A percentile compares a stretch with the other conserved stretches of the same genome.
These are phyloP conservation scores for Citrus glauca DNA, from an alignment of 345 rosid genomes.

Conservation along the genomic window DNA sequence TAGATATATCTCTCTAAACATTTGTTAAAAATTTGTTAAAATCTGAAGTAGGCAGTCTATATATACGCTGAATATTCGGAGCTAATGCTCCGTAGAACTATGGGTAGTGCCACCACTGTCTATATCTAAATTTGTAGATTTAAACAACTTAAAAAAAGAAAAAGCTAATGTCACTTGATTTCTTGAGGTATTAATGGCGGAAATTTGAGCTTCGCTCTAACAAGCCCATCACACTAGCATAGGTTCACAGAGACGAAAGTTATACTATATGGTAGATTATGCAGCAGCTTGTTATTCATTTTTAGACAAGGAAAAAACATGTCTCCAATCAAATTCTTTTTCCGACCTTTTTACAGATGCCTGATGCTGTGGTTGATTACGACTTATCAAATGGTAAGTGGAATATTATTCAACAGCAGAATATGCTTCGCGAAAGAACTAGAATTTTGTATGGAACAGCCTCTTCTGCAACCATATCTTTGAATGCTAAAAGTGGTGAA, in stretches of 20 bases:
- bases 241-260: slow-evolving; percentile 1
- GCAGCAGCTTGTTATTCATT: background rate
- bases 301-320: background rate
- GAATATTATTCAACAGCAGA: slow-evolving; percentile 91
- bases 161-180: background rate
- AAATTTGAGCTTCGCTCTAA: background rate
- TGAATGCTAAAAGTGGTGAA: slow-evolving; percentile 26
- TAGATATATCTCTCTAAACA: no score
- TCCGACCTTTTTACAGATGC: slow-evolving; percentile 54
- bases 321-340: background rate
- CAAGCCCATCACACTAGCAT: slow-evolving; percentile 4
- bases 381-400: slow-evolving; percentile 77
- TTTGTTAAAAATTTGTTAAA: no score
- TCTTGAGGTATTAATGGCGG: slow-evolving; percentile 2
- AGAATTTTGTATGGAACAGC: slow-evolving; percentile 73
- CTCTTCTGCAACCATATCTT: slow-evolving; percentile 39
- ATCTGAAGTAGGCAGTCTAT: no score
- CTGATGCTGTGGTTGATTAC: slow-evolving; percentile 93
- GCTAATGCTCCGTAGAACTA: no score
- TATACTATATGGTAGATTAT: background rate
- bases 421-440: slow-evolving; percentile 91
- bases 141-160: no score
- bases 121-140: no score
- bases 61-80: no score
- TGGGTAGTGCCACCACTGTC: no score